phyloP scores from a whole-genome alignment of 108 stramenopile species.

The Skeletonema costatum region DNA sequence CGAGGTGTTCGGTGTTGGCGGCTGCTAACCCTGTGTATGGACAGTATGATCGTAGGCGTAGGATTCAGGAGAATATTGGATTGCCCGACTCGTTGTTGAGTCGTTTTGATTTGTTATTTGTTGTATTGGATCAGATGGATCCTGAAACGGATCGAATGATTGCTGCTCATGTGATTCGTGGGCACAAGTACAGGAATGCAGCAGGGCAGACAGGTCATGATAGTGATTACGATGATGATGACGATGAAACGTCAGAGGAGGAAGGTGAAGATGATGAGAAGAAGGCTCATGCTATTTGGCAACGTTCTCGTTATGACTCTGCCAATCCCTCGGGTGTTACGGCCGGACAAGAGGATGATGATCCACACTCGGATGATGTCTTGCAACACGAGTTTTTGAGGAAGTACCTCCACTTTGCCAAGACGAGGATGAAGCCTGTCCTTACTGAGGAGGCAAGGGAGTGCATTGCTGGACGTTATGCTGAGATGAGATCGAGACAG shows the following conservation, averaged over 20 bases:
- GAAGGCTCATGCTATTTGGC: constrained; percentile 75
- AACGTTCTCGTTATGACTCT: constrained; percentile 52
- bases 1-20: constrained; percentile 96
- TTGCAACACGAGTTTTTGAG: constrained; percentile 94
- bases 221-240: constrained; percentile 83
- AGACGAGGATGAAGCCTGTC: constrained; percentile 87
- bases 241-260: constrained; percentile 55
- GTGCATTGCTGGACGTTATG: constrained; percentile 94
- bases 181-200: constrained; percentile 91
- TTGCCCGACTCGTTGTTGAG: constrained; percentile 97
- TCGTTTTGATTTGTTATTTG: constrained; percentile 99
- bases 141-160: constrained; percentile 93
- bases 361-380: constrained; percentile 77
- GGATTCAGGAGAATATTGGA: constrained; percentile 98
- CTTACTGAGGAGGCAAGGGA: constrained; percentile 94
- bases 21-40: constrained; percentile 99
- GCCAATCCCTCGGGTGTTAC: constrained; percentile 1
- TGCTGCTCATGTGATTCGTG: constrained; percentile 94
- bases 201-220: constrained; percentile 72
- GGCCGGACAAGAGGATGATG: constrained; percentile 25
- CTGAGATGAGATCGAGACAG: constrained; percentile 92
- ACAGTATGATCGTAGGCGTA: constrained; percentile 94
- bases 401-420: constrained; percentile 98
- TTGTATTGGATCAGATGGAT: constrained; percentile 98
- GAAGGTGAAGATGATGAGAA: constrained; percentile 33